Evolutionary conservation across 768 basidiomycete species (phyloP).

Genomic region (Collybia mongolica): DNA sequence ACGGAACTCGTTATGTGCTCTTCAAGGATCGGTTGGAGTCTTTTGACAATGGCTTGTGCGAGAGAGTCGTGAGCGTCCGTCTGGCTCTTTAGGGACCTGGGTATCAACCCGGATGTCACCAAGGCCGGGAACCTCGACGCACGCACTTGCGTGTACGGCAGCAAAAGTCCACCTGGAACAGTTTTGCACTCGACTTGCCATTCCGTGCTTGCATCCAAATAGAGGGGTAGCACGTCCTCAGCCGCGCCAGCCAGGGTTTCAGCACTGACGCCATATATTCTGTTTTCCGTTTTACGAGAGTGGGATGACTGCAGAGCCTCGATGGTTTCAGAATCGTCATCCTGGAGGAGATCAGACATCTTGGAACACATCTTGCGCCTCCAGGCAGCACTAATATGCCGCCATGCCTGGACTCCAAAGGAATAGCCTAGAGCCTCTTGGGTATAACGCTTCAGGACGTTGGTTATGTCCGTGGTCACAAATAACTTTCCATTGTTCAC

Average conservation of each 20-base stretch:
- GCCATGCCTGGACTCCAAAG: conserved; percentile 5
- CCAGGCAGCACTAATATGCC: conserved; percentile 21
- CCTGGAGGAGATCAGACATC: conserved; percentile 1
- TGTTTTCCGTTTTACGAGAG: conserved; percentile 17
- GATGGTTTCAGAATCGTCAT: conserved; percentile 10
- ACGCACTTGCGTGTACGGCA: conserved; percentile 10
- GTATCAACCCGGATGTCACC: background rate
- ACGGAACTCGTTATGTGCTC: no score
- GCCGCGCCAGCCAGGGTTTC: conserved; percentile 17
- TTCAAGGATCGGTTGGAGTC: no score
- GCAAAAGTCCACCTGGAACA: conserved; percentile 20
- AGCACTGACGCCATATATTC: conserved; percentile 24
- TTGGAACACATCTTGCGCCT: conserved; percentile 12
- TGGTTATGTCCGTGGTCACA: conserved; percentile 4
- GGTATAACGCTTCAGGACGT: conserved; percentile 1
- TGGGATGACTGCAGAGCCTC: conserved; percentile 26
- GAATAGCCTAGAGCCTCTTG: conserved; percentile 1
- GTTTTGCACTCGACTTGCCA: conserved; percentile 19
- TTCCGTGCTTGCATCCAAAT: conserved; percentile 18
- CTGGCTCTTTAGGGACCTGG: no score
- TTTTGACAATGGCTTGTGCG: no score
- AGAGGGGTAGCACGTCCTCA: conserved; percentile 23
- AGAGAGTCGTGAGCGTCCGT: no score
- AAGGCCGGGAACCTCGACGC: conserved; percentile 1
- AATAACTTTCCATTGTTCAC: conserved; percentile 17